phyloP scores from a whole-genome alignment of 2,329 filamentous ascomycete species.

The Cryphonectria nitschkei region DNA sequence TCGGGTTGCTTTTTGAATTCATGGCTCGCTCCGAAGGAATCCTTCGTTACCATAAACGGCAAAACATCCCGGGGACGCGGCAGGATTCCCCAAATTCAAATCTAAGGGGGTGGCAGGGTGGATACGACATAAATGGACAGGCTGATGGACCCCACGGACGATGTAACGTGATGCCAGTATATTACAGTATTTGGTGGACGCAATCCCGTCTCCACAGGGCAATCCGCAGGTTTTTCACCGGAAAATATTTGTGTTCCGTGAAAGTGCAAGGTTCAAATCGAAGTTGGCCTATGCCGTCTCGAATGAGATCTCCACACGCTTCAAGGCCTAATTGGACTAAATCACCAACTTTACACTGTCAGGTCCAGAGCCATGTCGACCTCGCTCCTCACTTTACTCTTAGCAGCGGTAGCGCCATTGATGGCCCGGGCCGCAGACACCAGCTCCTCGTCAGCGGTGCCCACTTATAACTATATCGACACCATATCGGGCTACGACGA shows the following conservation, averaged over 20 bases:
- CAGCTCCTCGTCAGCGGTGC: background rate
- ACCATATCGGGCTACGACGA: conserved; percentile 19
- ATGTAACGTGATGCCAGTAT: too few relatives aligned
- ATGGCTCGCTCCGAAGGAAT: background rate
- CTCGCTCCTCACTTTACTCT: background rate
- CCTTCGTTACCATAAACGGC: background rate
- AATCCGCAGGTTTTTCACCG: background rate
- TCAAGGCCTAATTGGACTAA: background rate
- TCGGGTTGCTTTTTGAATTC: background rate
- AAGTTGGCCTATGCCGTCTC: background rate
- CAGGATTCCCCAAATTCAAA: background rate
- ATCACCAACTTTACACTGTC: background rate
- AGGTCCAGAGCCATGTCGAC: background rate
- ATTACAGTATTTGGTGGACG: background rate
- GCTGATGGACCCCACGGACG: background rate
- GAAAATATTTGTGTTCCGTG: background rate
- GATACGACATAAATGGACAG: background rate
- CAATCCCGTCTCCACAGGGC: background rate
- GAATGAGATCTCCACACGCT: background rate
- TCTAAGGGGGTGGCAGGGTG: background rate
- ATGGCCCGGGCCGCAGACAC: background rate
- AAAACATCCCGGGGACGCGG: background rate
- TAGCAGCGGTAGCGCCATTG: background rate
- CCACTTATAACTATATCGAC: conserved; percentile 21
- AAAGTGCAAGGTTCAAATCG: background rate